These are phyloP conservation scores for Chaetomium cochliodes DNA, from an alignment of 495 filamentous ascomycete genomes.

Conservation along the genomic window DNA sequence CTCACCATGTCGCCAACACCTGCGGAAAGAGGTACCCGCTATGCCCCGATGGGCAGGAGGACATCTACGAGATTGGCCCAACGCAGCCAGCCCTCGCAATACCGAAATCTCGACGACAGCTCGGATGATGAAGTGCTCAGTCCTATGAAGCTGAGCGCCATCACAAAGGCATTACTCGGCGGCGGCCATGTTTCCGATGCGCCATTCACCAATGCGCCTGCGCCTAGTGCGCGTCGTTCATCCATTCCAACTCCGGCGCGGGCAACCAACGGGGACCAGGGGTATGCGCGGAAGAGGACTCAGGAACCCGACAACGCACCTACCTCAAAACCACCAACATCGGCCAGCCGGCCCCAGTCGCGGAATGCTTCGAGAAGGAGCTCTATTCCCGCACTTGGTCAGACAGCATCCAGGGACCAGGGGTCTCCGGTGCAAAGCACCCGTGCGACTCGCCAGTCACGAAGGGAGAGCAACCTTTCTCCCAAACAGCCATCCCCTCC, in stretches of 20 bases:
- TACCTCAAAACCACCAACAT: neutral
- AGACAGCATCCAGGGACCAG: neutral
- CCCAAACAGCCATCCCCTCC: neutral
- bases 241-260: constrained; percentile 24
- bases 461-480: neutral
- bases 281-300: constrained; percentile 3
- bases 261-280: constrained; percentile 9
- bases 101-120: constrained; percentile 29
- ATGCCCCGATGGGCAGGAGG: constrained; percentile 40
- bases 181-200: constrained; percentile 50
- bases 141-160: constrained; percentile 75
- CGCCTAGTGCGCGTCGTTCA: constrained; percentile 36
- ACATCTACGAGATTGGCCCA: constrained; percentile 46
- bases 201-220: constrained; percentile 12
- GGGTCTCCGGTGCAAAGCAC: neutral
- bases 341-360: constrained; percentile 3
- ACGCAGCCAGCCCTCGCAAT: constrained; percentile 28
- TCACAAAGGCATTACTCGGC: constrained; percentile 72
- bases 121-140: constrained; percentile 65
- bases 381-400: neutral
- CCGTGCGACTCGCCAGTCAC: neutral
- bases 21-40: constrained; percentile 36
- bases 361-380: constrained; percentile 3
- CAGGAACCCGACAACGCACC: neutral
- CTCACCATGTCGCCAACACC: constrained; percentile 42